phyloP scores from a whole-genome alignment of 768 basidiomycete species.

The Glaciozyma martinii region DNA sequence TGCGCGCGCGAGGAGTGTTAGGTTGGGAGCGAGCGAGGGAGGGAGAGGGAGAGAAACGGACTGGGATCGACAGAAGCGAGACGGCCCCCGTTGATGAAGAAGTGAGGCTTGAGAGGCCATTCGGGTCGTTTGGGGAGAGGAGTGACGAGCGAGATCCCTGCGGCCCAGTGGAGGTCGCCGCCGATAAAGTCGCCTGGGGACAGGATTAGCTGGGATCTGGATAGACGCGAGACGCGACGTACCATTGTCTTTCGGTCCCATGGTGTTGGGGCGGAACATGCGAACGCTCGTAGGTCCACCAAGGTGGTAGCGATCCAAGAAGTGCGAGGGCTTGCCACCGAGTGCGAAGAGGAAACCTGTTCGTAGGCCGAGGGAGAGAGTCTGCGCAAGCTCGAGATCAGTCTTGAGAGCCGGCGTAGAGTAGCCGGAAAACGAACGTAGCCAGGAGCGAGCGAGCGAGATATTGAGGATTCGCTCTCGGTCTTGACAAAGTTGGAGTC shows the following conservation, averaged over 20 bases:
- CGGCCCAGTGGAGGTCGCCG: conserved; percentile 70
- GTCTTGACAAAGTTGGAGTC: conserved; percentile 67
- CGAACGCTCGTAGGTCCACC: conserved; percentile 83
- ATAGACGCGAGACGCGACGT: neutral
- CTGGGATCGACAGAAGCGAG: conserved; percentile 55
- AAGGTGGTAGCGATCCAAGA: conserved; percentile 81
- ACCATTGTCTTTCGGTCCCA: conserved; percentile 60
- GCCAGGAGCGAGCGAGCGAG: conserved; percentile 52
- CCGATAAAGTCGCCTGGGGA: conserved; percentile 68
- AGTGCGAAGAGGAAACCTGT: conserved; percentile 61
- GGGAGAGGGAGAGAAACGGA: conserved; percentile 39
- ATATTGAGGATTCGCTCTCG: conserved; percentile 57
- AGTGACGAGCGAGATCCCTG: conserved; percentile 65
- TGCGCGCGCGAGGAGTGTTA: conserved; percentile 10
- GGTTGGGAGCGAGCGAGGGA: conserved; percentile 17
- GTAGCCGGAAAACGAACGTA: conserved; percentile 45
- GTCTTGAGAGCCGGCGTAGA: neutral
- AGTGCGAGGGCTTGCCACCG: conserved; percentile 41
- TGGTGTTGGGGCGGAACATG: conserved; percentile 60
- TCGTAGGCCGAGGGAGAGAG: conserved; percentile 62
- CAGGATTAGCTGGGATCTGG: neutral
- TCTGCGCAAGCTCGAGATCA: conserved; percentile 43
- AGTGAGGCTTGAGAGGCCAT: conserved; percentile 79
- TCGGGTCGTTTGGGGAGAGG: conserved; percentile 55
- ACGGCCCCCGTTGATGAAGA: conserved; percentile 72